Base-by-base conservation (phyloP, 169 alveolate species). In the Neospora caninum region DNA sequence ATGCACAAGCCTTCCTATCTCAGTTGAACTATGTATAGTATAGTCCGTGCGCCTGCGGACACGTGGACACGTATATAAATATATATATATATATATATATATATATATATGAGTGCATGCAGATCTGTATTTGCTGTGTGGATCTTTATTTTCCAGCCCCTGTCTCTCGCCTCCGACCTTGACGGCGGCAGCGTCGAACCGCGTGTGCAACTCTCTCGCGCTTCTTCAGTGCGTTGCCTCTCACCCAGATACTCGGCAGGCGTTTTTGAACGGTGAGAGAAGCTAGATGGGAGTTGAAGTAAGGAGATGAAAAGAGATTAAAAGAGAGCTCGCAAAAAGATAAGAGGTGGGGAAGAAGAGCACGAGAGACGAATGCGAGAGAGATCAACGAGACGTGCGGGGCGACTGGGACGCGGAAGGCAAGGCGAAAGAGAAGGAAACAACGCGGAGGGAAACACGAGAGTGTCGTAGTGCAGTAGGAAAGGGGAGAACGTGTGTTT, bases 191-290 rank as follows among this genome's bases (percentile, higher is more conserved):
- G 98, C 98, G 54, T 98, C 99, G 16, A 98, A 99, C 93, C 97
- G 99, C 93, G 99, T 99, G 9, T 99, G 99, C 95, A 99, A 99
- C 96, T 99, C 99, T 42, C 96, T 99, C 83, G 99, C 99, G n/a
- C 97, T 99, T 53, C 97, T 99, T 78, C 99, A 99, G 95, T 99
- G 99, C 95, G 98, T 99, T 41, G 99, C 99, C 39, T 97, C 99
- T 9, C 99, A 99, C 93, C 98, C 99, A 43, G 99, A 99, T 94
- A 99, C 99, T 31, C 97, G 99, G 91, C 98, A 97, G 45, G 98
- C 96, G 42, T 99, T 99, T 96, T 96, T 99, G 64, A 97, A 98
- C 88, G 99, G 98, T 97, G 49, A 88, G 58, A 36, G 20, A 6
- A 36, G 29, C 49, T 20, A 36, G 16, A 27, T 4, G 22, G 7